Conservation (phyloP, 1,139 yeast species). For the Sugiyamaella sp. region DNA sequence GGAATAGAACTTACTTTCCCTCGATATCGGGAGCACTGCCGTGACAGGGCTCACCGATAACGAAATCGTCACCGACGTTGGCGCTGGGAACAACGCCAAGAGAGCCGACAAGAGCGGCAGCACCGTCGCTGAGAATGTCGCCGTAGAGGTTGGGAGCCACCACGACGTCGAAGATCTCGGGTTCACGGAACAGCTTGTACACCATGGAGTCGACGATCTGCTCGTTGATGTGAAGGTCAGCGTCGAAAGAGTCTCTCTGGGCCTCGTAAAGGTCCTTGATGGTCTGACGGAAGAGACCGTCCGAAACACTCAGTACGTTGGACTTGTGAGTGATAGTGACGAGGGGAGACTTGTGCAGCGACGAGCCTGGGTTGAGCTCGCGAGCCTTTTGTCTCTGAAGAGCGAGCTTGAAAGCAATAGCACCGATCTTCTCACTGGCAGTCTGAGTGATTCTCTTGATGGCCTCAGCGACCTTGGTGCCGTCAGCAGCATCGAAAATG, state of each 20-base stretch:
- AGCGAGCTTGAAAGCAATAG: conserved; percentile 90
- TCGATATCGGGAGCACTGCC: conserved; percentile 99
- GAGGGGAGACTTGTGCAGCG: conserved; percentile 54
- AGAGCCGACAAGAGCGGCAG: conserved; percentile 98
- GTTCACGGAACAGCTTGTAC: conserved; percentile 97
- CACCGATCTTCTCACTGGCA: conserved; percentile 85
- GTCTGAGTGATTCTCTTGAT: conserved; percentile 91
- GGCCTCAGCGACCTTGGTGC: conserved; percentile 92
- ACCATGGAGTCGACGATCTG: conserved; percentile 99
- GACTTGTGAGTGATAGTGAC: conserved; percentile 97
- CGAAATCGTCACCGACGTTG: conserved; percentile 93
- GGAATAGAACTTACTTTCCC: conserved; percentile 52
- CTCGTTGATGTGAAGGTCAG: conserved; percentile 61
- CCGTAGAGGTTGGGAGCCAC: conserved; percentile 99
- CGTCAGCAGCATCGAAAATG: conserved; percentile 67
- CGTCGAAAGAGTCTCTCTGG: conserved; percentile 55
- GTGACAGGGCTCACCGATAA: conserved; percentile 99
- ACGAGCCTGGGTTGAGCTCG: conserved; percentile 56
- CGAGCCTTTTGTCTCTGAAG: conserved; percentile 84
- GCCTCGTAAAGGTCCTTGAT: conserved; percentile 75
- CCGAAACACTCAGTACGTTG: conserved; percentile 87
- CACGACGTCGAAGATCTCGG: conserved; percentile 93
- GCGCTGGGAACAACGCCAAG: conserved; percentile 98
- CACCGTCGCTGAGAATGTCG: conserved; percentile 96
- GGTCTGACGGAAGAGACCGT: conserved; percentile 95